Evolutionary conservation across 2,329 filamentous ascomycete genomes (phyloP).

Genomic region (Talaromyces islandicus): DNA sequence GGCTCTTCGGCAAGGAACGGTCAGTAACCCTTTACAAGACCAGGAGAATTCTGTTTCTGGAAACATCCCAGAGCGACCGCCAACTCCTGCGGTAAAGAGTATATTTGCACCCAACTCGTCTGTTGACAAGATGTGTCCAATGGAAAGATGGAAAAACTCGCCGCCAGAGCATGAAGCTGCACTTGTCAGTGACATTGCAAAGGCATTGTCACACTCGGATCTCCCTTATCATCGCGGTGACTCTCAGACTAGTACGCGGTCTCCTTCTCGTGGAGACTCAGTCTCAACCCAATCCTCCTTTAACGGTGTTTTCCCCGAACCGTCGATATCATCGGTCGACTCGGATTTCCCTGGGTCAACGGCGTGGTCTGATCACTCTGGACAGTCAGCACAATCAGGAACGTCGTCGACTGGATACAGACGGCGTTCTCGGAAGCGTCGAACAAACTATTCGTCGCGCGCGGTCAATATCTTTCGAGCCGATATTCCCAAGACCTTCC

Average conservation of each 20-base stretch:
- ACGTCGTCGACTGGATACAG: conserved; percentile 2
- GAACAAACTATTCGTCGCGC: conserved; percentile 2
- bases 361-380: conserved; percentile 8
- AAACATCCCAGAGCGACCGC: neutral
- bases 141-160: conserved; percentile 11
- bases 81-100: conserved; percentile 3
- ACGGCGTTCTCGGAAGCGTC: conserved; percentile 6
- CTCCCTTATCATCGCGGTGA: neutral
- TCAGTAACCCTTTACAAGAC: neutral
- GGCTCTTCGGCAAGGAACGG: neutral
- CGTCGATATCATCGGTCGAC: conserved; percentile 4
- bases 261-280: conserved; percentile 6
- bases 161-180: conserved; percentile 9
- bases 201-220: conserved; percentile 5
- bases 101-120: neutral
- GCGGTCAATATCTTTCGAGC: neutral
- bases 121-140: conserved; percentile 3
- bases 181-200: conserved; percentile 8
- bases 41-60: neutral
- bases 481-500: conserved; percentile 13
- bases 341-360: conserved; percentile 1
- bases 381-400: conserved; percentile 1
- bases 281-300: conserved; percentile 3
- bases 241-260: conserved; percentile 1
- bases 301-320: neutral